Evolutionary conservation across 345 rosid genomes (phyloP).

Genomic region (Bruguiera parviflora): DNA sequence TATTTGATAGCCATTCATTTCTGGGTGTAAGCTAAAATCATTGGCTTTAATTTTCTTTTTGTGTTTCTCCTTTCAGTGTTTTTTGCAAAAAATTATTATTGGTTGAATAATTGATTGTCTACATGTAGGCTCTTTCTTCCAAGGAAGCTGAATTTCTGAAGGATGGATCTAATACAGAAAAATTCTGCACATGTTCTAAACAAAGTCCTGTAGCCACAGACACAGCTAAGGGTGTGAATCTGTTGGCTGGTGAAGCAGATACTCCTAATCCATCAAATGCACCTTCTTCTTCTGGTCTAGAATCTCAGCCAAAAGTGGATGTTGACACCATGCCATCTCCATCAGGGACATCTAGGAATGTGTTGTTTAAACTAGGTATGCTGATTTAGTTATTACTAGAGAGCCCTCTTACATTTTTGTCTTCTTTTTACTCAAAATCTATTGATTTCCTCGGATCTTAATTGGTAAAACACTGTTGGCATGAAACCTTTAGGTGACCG

Average conservation of each 20-base stretch:
- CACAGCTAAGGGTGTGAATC: slow-evolving; percentile 40
- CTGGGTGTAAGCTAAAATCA: slow-evolving; percentile 66
- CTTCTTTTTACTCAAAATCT: background rate
- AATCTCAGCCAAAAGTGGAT: slow-evolving; percentile 59
- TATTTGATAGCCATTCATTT: slow-evolving; percentile 73
- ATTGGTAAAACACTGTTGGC: slow-evolving; percentile 2
- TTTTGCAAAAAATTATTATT: slow-evolving; percentile 10
- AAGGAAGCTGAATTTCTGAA: slow-evolving; percentile 73
- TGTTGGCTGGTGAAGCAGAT: slow-evolving; percentile 50
- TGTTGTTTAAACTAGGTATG: slow-evolving; percentile 64
- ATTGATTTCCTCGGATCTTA: slow-evolving; percentile 15
- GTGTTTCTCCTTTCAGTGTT: slow-evolving; percentile 1
- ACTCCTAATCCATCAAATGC: slow-evolving; percentile 47
- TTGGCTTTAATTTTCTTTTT: background rate
- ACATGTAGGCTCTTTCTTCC: slow-evolving; percentile 65
- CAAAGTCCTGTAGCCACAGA: slow-evolving; percentile 44
- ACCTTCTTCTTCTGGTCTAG: slow-evolving; percentile 45
- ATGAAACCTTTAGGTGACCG: slow-evolving; percentile 59
- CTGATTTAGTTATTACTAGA: slow-evolving; percentile 14
- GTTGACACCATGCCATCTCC: slow-evolving; percentile 45
- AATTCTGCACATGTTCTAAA: slow-evolving; percentile 46
- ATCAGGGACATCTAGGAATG: slow-evolving; percentile 46
- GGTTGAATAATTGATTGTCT: slow-evolving; percentile 22
- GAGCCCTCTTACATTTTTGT: background rate
- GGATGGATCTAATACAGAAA: slow-evolving; percentile 57